Base-by-base conservation (phyloP, 176 grass and related monocot species). In the Alloteropsis semialata region DNA sequence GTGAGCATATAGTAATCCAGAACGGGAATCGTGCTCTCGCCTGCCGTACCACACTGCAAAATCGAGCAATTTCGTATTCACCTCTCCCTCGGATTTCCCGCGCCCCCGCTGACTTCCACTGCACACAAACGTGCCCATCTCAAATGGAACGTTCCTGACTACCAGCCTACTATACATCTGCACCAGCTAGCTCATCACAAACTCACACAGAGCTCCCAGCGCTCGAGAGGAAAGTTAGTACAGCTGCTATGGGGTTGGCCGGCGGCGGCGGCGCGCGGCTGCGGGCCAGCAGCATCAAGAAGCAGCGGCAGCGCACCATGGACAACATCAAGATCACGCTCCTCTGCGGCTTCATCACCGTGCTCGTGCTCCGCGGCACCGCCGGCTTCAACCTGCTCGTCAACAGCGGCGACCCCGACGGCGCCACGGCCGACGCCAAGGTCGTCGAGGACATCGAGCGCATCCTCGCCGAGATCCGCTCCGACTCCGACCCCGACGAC, bases 241-340 rank as follows among this genome's bases (percentile, higher is more conserved):
- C 34, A 11, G 65, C 45, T 10, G 18, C 29, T n/a, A 79, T 89
- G 87, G 81, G 81, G 48, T 54, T 69, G 38, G 69, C 19, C 58
- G 82, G 70, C 66, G 81, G 70, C 66, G 81, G 36, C 8, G 85
- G 45, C 2, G 85, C 27, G 62, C 81, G 87, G 60, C 58, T 65
- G 71, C 85, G 54, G 28, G 72, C 51, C 19, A 78, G 51, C 48
- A 75, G 72, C 82, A 27, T 57, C 13, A 61, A 34, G 54, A 60
- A 37, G 57, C 64, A 64, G 81, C 70, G 30, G 42, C 77, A 85
- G 73, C 80, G 84, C 60, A 82, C 91, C 5, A 54, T 90, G 22
- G 90, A 85, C 82, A 93, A 93, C 88, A 55, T 93, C 74, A 93
- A 93, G 88, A 74, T 93, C 44, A 93, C 91, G 42, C 57, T 93